These are phyloP conservation scores for Lentinula sp. DNA, from an alignment of 768 basidiomycete species.

Conservation along the genomic window DNA sequence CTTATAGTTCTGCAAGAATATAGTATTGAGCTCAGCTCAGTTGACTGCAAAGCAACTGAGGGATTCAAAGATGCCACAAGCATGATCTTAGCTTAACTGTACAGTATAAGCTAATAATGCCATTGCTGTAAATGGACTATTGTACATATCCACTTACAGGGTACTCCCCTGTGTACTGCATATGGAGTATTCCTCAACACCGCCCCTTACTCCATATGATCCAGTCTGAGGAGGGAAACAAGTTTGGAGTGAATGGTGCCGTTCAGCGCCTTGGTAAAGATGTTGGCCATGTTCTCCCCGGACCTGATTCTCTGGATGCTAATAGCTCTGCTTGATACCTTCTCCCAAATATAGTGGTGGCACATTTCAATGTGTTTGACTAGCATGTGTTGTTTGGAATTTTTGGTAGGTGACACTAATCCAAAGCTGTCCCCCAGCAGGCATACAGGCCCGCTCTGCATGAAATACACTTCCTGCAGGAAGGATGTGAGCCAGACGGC, in stretches of 20 bases:
- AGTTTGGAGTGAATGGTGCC: background rate
- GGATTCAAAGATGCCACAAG: no score
- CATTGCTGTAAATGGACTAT: no score
- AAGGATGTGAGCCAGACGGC: conserved; percentile 21
- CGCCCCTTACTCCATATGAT: conserved; percentile 1
- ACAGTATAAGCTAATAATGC: no score
- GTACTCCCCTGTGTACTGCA: no score
- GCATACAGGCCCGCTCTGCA: background rate
- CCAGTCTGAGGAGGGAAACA: background rate
- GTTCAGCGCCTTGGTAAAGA: conserved; percentile 12
- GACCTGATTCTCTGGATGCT: conserved; percentile 5
- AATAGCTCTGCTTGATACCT: conserved; percentile 1
- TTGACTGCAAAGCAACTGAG: no score
- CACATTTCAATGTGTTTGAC: conserved; percentile 25
- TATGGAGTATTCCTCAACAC: no score
- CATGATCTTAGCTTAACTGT: no score
- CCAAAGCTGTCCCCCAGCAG: conserved; percentile 22
- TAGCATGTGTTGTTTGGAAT: conserved; percentile 17
- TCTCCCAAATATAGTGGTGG: conserved; percentile 8
- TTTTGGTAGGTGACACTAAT: conserved; percentile 21
- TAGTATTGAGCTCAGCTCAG: no score
- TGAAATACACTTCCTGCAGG: conserved; percentile 16
- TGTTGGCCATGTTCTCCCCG: conserved; percentile 7
- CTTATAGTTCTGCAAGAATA: no score
- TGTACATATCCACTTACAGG: no score